phyloP scores from a whole-genome alignment of 148 eudicot species.

The Vaccinium macrocarpon region DNA sequence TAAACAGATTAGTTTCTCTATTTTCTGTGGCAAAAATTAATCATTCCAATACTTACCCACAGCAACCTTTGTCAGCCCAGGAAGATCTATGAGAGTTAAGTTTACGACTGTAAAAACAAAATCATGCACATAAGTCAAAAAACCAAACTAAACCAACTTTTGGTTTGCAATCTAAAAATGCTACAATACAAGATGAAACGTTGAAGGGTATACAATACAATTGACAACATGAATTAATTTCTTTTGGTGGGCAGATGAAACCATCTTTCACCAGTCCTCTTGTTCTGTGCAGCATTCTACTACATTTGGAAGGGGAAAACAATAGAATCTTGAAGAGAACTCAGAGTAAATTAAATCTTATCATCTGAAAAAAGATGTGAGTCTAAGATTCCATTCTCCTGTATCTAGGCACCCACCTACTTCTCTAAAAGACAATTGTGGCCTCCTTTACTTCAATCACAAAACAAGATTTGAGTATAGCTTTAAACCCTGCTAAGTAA shows the following conservation, averaged over 20 bases:
- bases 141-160: not conserved
- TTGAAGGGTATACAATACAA: not conserved
- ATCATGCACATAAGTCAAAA: not conserved
- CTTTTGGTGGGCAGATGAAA: not conserved
- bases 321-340: not conserved
- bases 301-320: not conserved
- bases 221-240: not conserved
- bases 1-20: not conserved
- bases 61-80: constrained; percentile 97
- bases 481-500: not conserved
- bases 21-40: not conserved
- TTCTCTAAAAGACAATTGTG: not conserved
- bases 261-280: not conserved
- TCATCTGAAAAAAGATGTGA: not conserved
- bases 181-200: not conserved
- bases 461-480: not conserved
- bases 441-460: not conserved
- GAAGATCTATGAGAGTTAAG: constrained; percentile 98
- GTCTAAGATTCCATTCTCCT: not conserved
- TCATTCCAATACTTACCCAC: constrained; percentile 61
- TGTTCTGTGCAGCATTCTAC: not conserved
- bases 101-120: constrained; percentile 78
- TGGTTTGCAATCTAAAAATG: not conserved
- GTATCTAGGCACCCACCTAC: not conserved
- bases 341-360: not conserved